Conservation (phyloP, 1,284 basidiomycete genomes). For the Amylostereum areolatum region DNA sequence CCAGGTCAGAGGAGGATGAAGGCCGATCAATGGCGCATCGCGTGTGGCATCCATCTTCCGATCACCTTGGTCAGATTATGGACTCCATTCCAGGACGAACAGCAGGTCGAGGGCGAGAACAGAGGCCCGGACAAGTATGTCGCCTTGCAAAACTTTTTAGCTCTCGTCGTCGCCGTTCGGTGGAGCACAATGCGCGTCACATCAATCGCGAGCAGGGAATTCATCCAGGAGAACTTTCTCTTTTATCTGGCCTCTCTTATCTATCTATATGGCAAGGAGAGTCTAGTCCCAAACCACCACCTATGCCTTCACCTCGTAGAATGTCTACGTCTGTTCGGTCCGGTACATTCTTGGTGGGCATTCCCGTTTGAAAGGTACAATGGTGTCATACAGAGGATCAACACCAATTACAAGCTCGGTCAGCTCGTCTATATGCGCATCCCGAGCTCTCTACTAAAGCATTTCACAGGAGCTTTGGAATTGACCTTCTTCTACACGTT, state of each 20-base stretch:
- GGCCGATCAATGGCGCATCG: conserved; percentile 11
- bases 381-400: conserved; percentile 24
- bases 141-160: conserved; percentile 3
- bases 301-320: not conserved
- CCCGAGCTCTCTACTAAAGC: too few relatives aligned
- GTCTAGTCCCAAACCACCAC: not conserved
- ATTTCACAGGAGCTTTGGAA: too few relatives aligned
- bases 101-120: too few relatives aligned
- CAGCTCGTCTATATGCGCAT: not conserved
- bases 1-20: conserved; percentile 9
- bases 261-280: not conserved
- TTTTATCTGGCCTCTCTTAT: not conserved
- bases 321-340: conserved; percentile 16
- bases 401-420: conserved; percentile 28
- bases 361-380: conserved; percentile 29
- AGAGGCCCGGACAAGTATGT: too few relatives aligned
- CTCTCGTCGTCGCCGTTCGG: conserved; percentile 5
- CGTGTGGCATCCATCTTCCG: conserved; percentile 8
- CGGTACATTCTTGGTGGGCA: conserved; percentile 27
- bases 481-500: too few relatives aligned
- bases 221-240: not conserved
- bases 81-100: too few relatives aligned
- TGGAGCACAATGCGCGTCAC: not conserved
- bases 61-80: conserved; percentile 9
- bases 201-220: not conserved